phyloP scores from a whole-genome alignment of 805 yeast species.

The Kodamaea kakaduensis region DNA sequence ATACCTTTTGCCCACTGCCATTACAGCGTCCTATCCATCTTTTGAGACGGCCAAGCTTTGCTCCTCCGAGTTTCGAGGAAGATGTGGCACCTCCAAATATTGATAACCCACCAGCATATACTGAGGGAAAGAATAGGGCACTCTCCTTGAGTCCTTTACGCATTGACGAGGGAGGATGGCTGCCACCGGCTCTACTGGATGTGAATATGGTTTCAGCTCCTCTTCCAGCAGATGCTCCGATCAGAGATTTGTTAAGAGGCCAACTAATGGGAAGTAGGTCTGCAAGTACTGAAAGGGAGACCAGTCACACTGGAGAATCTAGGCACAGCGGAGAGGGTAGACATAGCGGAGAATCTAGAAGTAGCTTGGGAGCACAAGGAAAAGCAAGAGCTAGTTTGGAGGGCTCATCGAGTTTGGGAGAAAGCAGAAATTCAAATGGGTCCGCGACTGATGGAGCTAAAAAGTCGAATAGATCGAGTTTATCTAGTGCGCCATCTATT shows the following conservation, averaged over 20 bases:
- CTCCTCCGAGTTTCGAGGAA: slow-evolving; percentile 60
- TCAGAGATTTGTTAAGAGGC: slow-evolving; percentile 15
- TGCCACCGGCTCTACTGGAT: slow-evolving; percentile 6
- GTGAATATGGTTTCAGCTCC: slow-evolving; percentile 8
- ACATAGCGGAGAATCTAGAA: not conserved
- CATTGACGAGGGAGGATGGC: slow-evolving; percentile 16
- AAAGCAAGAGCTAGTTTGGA: not conserved
- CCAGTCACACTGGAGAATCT: too few relatives aligned
- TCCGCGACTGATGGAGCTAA: too few relatives aligned
- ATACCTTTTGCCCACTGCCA: slow-evolving; percentile 40
- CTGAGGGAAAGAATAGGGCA: slow-evolving; percentile 15
- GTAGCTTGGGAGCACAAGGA: not conserved
- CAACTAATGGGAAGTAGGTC: slow-evolving; percentile 12
- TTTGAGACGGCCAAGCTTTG: slow-evolving; percentile 49
- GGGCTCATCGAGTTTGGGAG: too few relatives aligned
- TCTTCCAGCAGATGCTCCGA: slow-evolving; percentile 13
- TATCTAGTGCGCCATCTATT: too few relatives aligned
- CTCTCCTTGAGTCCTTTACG: slow-evolving; percentile 22
- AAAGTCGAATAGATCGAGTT: too few relatives aligned
- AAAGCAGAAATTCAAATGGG: too few relatives aligned
- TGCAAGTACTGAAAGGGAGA: too few relatives aligned
- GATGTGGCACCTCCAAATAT: slow-evolving; percentile 18
- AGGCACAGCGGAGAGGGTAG: too few relatives aligned
- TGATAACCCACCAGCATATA: slow-evolving; percentile 35
- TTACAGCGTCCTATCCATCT: slow-evolving; percentile 49